Percentiles rank a stretch among this genome's conserved stretches.
These are phyloP conservation scores for Neofusicoccum umdonicola DNA, from an alignment of 2,329 filamentous ascomycete genomes.

Conservation along the genomic window DNA sequence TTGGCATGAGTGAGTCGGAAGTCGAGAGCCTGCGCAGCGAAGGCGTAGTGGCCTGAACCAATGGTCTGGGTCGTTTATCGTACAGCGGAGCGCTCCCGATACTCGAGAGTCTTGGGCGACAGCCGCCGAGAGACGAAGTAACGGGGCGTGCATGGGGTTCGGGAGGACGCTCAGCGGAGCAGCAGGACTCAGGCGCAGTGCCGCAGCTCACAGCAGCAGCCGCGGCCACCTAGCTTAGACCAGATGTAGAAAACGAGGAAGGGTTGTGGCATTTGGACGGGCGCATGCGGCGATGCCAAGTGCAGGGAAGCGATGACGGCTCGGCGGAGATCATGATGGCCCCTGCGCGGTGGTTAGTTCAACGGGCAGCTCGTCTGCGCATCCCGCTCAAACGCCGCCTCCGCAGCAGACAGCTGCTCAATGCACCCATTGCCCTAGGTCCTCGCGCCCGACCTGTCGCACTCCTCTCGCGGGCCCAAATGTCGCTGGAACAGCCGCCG, in stretches of 20 bases:
- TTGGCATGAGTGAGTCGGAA: constrained; percentile 33
- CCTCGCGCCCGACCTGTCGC: not conserved
- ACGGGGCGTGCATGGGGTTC: too few relatives aligned
- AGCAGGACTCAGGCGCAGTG: not conserved
- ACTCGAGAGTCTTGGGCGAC: not conserved
- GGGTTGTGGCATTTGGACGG: not conserved
- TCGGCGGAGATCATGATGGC: constrained; percentile 7
- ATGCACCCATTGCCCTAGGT: constrained; percentile 1
- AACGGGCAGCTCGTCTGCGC: constrained; percentile 10
- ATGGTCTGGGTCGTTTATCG: not conserved
- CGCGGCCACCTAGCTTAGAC: too few relatives aligned
- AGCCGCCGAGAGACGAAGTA: not conserved
- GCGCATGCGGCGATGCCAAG: not conserved
- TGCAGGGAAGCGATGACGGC: constrained; percentile 11
- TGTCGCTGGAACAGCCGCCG: constrained; percentile 12
- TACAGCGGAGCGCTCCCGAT: not conserved
- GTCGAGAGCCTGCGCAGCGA: constrained; percentile 32
- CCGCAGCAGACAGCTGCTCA: constrained; percentile 7
- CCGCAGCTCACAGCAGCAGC: not conserved
- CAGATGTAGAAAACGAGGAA: not conserved
- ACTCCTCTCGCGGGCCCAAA: not conserved
- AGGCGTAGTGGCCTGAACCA: constrained; percentile 33
- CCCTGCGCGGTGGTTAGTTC: constrained; percentile 6
- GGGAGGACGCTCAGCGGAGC: too few relatives aligned
- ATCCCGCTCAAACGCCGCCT: not conserved